Evolutionary conservation across 148 eudicot species (phyloP).

Genomic region (Camellia sinensis): DNA sequence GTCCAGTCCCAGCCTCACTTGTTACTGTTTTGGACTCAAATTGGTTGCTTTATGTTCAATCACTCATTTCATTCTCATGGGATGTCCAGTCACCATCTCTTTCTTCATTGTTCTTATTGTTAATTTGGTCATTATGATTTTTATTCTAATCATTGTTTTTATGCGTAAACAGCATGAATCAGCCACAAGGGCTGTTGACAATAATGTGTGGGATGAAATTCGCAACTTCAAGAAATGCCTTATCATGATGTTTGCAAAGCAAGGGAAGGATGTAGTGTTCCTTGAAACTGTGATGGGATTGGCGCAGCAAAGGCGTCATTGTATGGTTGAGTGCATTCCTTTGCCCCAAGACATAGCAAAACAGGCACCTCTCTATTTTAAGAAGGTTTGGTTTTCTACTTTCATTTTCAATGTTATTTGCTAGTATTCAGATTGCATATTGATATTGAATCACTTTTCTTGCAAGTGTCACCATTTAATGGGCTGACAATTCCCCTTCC

Average conservation of each 20-base stretch:
- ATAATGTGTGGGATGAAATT: conserved; percentile 93
- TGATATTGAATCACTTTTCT: neutral
- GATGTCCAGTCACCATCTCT: neutral
- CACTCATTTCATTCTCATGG: neutral
- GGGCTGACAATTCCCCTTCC: neutral
- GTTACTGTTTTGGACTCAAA: neutral
- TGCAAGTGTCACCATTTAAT: neutral
- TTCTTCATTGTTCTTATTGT: neutral
- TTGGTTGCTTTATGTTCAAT: neutral
- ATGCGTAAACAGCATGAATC: conserved; percentile 71
- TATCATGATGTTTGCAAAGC: conserved; percentile 90
- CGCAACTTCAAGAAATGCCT: conserved; percentile 97
- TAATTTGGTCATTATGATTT: neutral
- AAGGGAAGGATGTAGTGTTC: conserved; percentile 84
- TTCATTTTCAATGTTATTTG: neutral
- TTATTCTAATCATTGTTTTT: neutral
- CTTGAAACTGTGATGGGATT: conserved; percentile 88
- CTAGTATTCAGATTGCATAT: neutral
- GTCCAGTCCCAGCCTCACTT: neutral
- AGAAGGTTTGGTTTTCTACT: conserved; percentile 49
- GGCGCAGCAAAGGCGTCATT: conserved; percentile 83
- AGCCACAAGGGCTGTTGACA: conserved; percentile 77
- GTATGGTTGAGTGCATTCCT: conserved; percentile 93
- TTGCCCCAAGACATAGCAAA: conserved; percentile 64
- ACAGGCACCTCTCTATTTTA: conserved; percentile 84